phyloP scores from a whole-genome alignment of 306 rosid genomes.

The Acacia acuminata region DNA sequence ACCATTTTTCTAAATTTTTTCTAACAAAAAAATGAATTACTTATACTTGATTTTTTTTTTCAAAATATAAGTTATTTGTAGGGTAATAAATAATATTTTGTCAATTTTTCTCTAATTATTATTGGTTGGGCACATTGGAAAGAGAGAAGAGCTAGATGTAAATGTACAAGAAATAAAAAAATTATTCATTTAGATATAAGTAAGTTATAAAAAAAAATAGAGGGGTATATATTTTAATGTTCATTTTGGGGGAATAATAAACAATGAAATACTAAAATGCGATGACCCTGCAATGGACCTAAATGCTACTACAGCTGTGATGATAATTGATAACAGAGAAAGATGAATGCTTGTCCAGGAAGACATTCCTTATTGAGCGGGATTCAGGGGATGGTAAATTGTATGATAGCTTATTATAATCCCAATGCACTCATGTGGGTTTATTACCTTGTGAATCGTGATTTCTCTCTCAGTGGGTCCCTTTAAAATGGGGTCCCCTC shows the following conservation, averaged over 20 bases:
- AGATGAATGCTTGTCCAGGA: constrained; percentile 38
- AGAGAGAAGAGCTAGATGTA: too few species aligned
- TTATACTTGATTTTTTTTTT: too few species aligned
- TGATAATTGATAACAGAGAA: background rate
- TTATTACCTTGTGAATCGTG: constrained; percentile 46
- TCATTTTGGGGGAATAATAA: background rate
- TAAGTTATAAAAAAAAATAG: too few species aligned
- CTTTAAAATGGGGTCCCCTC: constrained; percentile 40
- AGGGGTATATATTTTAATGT: background rate
- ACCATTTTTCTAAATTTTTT: too few species aligned
- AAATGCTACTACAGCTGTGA: background rate
- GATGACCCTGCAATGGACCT: background rate
- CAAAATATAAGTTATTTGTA: too few species aligned
- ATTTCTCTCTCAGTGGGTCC: constrained; percentile 38
- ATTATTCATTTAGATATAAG: too few species aligned
- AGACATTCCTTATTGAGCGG: constrained; percentile 41
- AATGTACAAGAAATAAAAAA: too few species aligned
- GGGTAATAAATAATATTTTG: too few species aligned
- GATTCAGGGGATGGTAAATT: constrained; percentile 18
- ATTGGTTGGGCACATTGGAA: too few species aligned
- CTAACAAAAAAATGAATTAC: too few species aligned
- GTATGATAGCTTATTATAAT: constrained; percentile 23
- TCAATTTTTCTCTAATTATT: too few species aligned
- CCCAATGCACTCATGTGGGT: constrained; percentile 38
- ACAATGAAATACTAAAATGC: background rate